phyloP scores from a whole-genome alignment of 768 basidiomycete species.

The Suillus paluster region DNA sequence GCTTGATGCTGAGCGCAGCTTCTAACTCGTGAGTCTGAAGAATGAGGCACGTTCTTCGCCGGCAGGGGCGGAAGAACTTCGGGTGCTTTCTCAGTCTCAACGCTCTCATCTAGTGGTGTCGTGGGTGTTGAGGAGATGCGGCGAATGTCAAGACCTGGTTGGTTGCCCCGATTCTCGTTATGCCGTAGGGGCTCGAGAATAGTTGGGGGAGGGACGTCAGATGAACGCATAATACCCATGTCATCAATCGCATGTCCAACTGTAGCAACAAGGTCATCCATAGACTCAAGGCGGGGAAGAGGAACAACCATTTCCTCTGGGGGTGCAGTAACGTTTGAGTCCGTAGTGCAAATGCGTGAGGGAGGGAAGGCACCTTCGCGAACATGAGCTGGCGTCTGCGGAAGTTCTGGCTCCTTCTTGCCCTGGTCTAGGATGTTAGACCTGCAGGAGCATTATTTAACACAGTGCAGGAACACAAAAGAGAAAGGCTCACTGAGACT shows the following conservation, averaged over 20 bases:
- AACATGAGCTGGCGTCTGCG: constrained; percentile 31
- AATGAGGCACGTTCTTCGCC: constrained; percentile 27
- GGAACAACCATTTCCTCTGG: constrained; percentile 21
- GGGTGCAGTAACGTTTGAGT: constrained; percentile 21
- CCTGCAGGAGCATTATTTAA: background rate
- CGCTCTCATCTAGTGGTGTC: constrained; percentile 22
- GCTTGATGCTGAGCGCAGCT: constrained; percentile 41
- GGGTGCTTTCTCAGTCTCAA: background rate
- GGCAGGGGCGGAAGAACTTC: constrained; percentile 35
- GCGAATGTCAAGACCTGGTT: constrained; percentile 37
- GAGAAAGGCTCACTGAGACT: background rate
- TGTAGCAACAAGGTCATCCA: constrained; percentile 43
- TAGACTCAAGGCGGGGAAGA: constrained; percentile 33
- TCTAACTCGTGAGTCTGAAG: constrained; percentile 29
- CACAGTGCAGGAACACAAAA: background rate
- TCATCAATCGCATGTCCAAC: constrained; percentile 45
- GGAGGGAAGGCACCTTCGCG: constrained; percentile 74
- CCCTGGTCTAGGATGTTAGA: background rate
- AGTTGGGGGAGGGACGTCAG: constrained; percentile 42
- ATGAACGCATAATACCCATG: constrained; percentile 38
- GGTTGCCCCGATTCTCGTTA: constrained; percentile 30
- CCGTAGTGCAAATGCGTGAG: constrained; percentile 37
- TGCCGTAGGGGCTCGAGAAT: constrained; percentile 44
- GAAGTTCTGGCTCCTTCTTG: background rate
- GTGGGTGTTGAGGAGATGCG: constrained; percentile 22